A percentile compares a stretch with the other conserved stretches of the same genome.
phyloP scores from a whole-genome alignment of 2,329 filamentous ascomycete genomes.

The Proliferodiscus dingleyae region DNA sequence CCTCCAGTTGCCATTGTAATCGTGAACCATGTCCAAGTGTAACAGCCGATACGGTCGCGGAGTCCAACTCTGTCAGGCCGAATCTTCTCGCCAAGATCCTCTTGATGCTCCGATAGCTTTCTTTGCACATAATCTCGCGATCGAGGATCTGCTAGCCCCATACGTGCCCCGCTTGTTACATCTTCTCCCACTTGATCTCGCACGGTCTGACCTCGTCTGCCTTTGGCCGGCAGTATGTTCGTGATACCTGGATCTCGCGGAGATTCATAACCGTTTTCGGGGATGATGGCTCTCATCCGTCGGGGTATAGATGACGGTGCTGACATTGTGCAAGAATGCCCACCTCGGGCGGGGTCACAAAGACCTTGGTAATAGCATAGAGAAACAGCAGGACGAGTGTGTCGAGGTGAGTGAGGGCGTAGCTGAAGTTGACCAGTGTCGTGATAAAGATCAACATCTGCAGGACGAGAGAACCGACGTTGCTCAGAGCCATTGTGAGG shows the following conservation, averaged over 20 bases:
- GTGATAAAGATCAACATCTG: slow-evolving; percentile 50
- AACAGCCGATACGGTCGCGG: slow-evolving; percentile 47
- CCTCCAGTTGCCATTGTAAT: slow-evolving; percentile 48
- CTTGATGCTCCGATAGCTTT: background rate
- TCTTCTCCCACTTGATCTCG: slow-evolving; percentile 8
- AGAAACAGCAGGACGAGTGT: slow-evolving; percentile 42
- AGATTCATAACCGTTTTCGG: slow-evolving; percentile 35
- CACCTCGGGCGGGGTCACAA: slow-evolving; percentile 44
- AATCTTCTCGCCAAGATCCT: slow-evolving; percentile 19
- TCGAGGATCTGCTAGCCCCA: background rate
- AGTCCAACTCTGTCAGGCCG: slow-evolving; percentile 37
- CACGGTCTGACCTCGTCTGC: slow-evolving; percentile 6
- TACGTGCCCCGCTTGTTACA: slow-evolving; percentile 1
- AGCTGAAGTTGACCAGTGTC: slow-evolving; percentile 48
- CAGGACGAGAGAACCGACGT: slow-evolving; percentile 47
- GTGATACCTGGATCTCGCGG: slow-evolving; percentile 21
- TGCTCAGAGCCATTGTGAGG: slow-evolving; percentile 43
- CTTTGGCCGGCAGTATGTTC: background rate
- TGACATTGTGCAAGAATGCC: slow-evolving; percentile 35
- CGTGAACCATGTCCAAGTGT: slow-evolving; percentile 75
- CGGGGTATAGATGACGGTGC: slow-evolving; percentile 26
- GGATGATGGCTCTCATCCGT: slow-evolving; percentile 17
- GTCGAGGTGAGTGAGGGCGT: slow-evolving; percentile 45
- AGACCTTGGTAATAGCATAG: slow-evolving; percentile 45
- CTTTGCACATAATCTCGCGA: background rate